Evolutionary conservation across 139 green algal species (phyloP), one percentile per base, ranked within the genome.

Genomic region (Zygnema cylindricum): DNA sequence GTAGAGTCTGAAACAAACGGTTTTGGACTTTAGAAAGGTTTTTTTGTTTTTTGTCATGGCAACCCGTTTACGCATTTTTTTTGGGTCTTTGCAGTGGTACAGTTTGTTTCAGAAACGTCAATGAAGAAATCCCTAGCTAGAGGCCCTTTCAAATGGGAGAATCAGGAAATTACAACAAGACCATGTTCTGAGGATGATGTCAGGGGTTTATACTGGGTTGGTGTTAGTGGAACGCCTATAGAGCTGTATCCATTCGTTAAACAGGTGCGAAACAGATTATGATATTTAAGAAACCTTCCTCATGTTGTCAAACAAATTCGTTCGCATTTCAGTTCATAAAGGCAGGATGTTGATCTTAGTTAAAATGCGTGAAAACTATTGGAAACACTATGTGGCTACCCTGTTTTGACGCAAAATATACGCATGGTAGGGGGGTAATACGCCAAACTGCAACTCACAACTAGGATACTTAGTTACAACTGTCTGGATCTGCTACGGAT

Each of bases 181-280:
- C 69, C 83, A 43, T 88, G 83, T 54, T 71, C 54, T 23, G 83
- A 88, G 39, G 83, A 88, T 0, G 83, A 88, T 54, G 81, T 88
- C 33, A 33, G 69, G 35, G 83, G 42, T 43, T 54, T 88, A 22
- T 88, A 78, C 36, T 88, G 83, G 83, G 69, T 88, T 49, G 83
- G 83, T 0, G 57, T 88, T 0, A 41, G n/a, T 33, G 83, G 83
- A 39, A 57, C 83, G 30, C 76, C 69, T 32, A 39, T 33, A 22
- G 83, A 88, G 38, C 69, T 85, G 69, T 36, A 76, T 39, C 83
- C 83, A 43, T 77, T 76, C 33, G 83, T 88, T 21, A 7, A 77
- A 25, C 83, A 87, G 82, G 82, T 87, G 55, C 23, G 23, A 22
- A 0, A 1, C 78, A 73, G 76, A 32, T 83, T 78, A 35, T 73